Percentiles rank a stretch among this genome's conserved stretches.
Conservation (phyloP, 2,329 filamentous ascomycete species). For the Microdochium nivale region DNA sequence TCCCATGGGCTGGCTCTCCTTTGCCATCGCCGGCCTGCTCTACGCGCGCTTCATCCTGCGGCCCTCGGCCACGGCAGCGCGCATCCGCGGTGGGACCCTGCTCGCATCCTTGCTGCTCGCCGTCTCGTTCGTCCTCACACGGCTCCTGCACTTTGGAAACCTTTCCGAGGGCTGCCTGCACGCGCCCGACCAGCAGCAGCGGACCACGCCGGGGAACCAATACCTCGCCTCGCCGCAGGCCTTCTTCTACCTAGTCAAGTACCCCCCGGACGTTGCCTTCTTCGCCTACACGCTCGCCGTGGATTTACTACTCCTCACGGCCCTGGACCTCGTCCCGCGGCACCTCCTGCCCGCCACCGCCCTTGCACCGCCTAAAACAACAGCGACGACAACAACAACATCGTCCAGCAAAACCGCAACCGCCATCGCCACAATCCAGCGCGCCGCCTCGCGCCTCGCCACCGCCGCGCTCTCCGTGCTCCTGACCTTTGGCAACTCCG, state of each 20-base stretch:
- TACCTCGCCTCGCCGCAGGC: slow-evolving; percentile 30
- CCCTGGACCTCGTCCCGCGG: slow-evolving; percentile 24
- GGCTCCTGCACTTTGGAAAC: slow-evolving; percentile 32
- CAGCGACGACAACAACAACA: neutral
- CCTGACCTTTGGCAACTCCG: slow-evolving; percentile 33
- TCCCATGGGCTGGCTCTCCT: slow-evolving; percentile 37
- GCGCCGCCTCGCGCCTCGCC: slow-evolving; percentile 2
- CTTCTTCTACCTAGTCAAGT: slow-evolving; percentile 39
- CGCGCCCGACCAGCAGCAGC: slow-evolving; percentile 25
- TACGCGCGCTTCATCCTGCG: slow-evolving; percentile 27
- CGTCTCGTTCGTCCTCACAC: slow-evolving; percentile 30
- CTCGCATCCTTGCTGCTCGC: slow-evolving; percentile 19
- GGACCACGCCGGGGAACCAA: slow-evolving; percentile 20
- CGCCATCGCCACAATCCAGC: neutral
- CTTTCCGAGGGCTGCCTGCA: slow-evolving; percentile 32
- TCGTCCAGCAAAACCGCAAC: neutral
- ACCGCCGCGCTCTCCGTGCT: slow-evolving; percentile 24
- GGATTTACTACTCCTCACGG: slow-evolving; percentile 28
- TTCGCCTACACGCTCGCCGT: slow-evolving; percentile 29
- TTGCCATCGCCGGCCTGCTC: slow-evolving; percentile 32
- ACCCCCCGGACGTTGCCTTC: slow-evolving; percentile 37
- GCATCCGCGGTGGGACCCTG: slow-evolving; percentile 18
- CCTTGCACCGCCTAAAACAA: no score
- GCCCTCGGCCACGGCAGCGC: slow-evolving; percentile 11
- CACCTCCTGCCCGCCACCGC: neutral